Evolutionary conservation across 805 yeast genomes (phyloP).

Genomic region (Brettanomyces custersianus): DNA sequence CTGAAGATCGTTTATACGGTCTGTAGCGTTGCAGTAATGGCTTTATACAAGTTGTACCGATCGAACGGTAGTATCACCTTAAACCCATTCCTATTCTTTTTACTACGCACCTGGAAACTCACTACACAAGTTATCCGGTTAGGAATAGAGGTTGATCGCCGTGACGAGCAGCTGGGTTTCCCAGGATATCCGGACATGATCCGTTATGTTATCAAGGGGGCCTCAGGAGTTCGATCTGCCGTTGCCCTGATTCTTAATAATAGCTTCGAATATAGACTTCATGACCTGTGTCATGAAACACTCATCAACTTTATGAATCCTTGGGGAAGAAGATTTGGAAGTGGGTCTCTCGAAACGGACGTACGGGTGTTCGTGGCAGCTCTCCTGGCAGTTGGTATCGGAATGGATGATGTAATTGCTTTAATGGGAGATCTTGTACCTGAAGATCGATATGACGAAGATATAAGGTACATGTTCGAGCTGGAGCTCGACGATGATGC

Average conservation of each 20-base stretch:
- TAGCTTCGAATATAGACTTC: slow-evolving; percentile 30
- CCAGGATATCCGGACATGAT: slow-evolving; percentile 37
- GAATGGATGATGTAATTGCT: slow-evolving; percentile 41
- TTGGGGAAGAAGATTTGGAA: slow-evolving; percentile 49
- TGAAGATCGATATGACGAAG: slow-evolving; percentile 64
- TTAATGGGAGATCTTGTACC: slow-evolving; percentile 45
- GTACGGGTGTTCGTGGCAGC: slow-evolving; percentile 51
- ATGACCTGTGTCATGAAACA: slow-evolving; percentile 54
- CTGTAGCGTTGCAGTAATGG: slow-evolving; percentile 31
- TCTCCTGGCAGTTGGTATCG: slow-evolving; percentile 39
- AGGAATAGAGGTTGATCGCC: slow-evolving; percentile 52
- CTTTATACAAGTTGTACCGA: slow-evolving; percentile 35
- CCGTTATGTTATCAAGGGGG: slow-evolving; percentile 46
- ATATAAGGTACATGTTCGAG: slow-evolving; percentile 30
- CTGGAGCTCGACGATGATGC: slow-evolving; percentile 21
- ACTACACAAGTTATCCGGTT: slow-evolving; percentile 49
- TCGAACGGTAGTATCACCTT: slow-evolving; percentile 31
- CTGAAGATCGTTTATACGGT: slow-evolving; percentile 39
- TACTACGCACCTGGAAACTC: slow-evolving; percentile 57
- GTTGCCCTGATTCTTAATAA: slow-evolving; percentile 53
- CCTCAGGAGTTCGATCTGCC: slow-evolving; percentile 53
- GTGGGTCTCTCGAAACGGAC: slow-evolving; percentile 53
- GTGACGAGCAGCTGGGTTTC: slow-evolving; percentile 34
- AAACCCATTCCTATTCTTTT: slow-evolving; percentile 55
- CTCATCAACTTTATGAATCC: slow-evolving; percentile 57